phyloP scores from a whole-genome alignment of 2,329 filamentous ascomycete genomes.

The Aspergillus novofumigatus region DNA sequence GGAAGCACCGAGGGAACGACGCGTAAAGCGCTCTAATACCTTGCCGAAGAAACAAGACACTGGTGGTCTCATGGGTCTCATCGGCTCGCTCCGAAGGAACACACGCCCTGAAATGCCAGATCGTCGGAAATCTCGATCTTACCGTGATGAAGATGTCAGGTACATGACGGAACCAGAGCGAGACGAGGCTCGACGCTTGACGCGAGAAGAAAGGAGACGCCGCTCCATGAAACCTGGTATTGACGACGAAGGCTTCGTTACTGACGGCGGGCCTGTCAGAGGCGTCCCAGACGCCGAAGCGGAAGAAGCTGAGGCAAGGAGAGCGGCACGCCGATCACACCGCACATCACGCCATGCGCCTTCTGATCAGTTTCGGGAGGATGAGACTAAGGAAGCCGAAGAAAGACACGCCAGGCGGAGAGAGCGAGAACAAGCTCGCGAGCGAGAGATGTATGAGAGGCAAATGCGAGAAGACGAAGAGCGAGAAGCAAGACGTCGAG shows the following conservation, averaged over 20 bases:
- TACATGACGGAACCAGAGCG: conserved; percentile 34
- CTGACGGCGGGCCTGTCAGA: conserved; percentile 39
- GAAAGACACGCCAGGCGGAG: conserved; percentile 46
- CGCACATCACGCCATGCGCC: conserved; percentile 38
- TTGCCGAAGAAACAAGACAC: conserved; percentile 56
- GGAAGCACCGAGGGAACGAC: conserved; percentile 47
- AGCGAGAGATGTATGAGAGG: conserved; percentile 34
- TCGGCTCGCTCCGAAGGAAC: conserved; percentile 47
- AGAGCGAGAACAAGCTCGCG: conserved; percentile 47
- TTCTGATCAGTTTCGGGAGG: conserved; percentile 30
- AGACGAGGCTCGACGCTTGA: conserved; percentile 30
- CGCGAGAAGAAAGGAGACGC: conserved; percentile 34
- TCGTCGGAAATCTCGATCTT: conserved; percentile 34
- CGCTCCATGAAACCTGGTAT: conserved; percentile 45
- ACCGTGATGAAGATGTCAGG: conserved; percentile 32
- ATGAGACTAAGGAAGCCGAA: conserved; percentile 32
- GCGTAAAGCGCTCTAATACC: conserved; percentile 59
- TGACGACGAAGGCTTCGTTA: conserved; percentile 45
- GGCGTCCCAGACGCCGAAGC: conserved; percentile 35
- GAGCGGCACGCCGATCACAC: conserved; percentile 58
- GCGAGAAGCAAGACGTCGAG: conserved; percentile 31
- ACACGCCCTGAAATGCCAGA: conserved; percentile 32
- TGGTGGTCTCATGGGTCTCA: conserved; percentile 58
- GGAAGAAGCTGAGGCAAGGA: conserved; percentile 57
- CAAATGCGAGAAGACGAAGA: conserved; percentile 35